These are phyloP conservation scores for Harringtonia aguacate DNA, from an alignment of 2,329 filamentous ascomycete species.

Conservation along the genomic window DNA sequence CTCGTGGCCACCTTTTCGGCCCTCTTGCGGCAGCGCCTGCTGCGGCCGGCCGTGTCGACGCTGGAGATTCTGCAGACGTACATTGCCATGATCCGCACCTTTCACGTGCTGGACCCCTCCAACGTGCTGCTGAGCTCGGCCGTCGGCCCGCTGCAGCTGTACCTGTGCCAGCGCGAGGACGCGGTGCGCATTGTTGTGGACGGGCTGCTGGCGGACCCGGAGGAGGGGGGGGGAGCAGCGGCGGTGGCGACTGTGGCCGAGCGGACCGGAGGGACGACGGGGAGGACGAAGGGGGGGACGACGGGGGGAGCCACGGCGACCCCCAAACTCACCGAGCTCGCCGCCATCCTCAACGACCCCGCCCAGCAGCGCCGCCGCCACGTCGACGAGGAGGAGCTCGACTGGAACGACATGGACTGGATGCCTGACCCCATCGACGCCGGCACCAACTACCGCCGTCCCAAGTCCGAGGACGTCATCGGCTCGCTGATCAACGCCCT, in stretches of 20 bases:
- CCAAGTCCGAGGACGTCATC: constrained; percentile 79
- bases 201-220: constrained; percentile 55
- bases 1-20: constrained; percentile 60
- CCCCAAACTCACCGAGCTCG: constrained; percentile 54
- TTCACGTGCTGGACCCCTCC: constrained; percentile 64
- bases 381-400: constrained; percentile 58
- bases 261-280: neutral
- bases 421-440: constrained; percentile 87
- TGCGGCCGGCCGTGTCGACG: constrained; percentile 68
- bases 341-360: constrained; percentile 52
- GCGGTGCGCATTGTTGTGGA: constrained; percentile 68
- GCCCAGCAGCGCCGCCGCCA: constrained; percentile 41
- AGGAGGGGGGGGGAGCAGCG: constrained; percentile 24
- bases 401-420: constrained; percentile 92
- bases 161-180: constrained; percentile 63
- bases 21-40: constrained; percentile 52
- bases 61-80: constrained; percentile 67
- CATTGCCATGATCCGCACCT: constrained; percentile 68
- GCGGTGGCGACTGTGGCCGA: neutral
- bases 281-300: neutral
- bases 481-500: constrained; percentile 82
- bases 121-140: constrained; percentile 69
- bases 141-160: constrained; percentile 61
- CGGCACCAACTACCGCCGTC: constrained; percentile 81
- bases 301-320: neutral